Conservation (phyloP, 2,329 filamentous ascomycete genomes). For the Lecanicillium sp. region DNA sequence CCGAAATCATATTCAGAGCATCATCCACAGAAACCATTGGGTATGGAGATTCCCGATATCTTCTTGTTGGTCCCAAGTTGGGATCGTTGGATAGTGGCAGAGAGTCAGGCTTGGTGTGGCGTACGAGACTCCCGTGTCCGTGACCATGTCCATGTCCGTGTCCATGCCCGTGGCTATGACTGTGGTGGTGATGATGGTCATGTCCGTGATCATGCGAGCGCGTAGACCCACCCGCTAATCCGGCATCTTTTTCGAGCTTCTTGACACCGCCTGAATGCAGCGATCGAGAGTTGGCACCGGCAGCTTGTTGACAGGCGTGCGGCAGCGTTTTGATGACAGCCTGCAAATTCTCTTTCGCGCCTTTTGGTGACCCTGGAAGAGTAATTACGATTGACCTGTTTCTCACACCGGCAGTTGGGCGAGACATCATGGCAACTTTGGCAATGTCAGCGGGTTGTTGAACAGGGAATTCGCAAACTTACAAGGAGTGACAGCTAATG, state of each 20-base stretch:
- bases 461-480: constrained; percentile 26
- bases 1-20: constrained; percentile 63
- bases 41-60: constrained; percentile 81
- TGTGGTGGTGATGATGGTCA: constrained; percentile 22
- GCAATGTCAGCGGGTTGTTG: constrained; percentile 15
- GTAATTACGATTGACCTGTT: constrained; percentile 79
- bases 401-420: constrained; percentile 82
- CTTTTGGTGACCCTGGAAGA: constrained; percentile 89
- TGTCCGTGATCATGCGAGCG: constrained; percentile 25
- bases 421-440: constrained; percentile 89
- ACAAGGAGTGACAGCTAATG: constrained; percentile 84
- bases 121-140: constrained; percentile 55
- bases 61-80: constrained; percentile 51
- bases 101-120: constrained; percentile 62
- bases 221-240: constrained; percentile 34
- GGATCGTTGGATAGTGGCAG: constrained; percentile 52
- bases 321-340: constrained; percentile 83
- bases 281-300: constrained; percentile 70
- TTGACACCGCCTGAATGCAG: constrained; percentile 75
- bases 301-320: constrained; percentile 87
- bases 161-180: constrained; percentile 19
- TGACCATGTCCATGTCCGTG: constrained; percentile 38
- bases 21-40: constrained; percentile 84
- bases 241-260: constrained; percentile 78
- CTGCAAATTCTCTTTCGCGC: constrained; percentile 86